Percentiles rank a stretch among this genome's conserved stretches.
Conservation (phyloP, 2,329 filamentous ascomycete species). For the Xylariaceae sp. region DNA sequence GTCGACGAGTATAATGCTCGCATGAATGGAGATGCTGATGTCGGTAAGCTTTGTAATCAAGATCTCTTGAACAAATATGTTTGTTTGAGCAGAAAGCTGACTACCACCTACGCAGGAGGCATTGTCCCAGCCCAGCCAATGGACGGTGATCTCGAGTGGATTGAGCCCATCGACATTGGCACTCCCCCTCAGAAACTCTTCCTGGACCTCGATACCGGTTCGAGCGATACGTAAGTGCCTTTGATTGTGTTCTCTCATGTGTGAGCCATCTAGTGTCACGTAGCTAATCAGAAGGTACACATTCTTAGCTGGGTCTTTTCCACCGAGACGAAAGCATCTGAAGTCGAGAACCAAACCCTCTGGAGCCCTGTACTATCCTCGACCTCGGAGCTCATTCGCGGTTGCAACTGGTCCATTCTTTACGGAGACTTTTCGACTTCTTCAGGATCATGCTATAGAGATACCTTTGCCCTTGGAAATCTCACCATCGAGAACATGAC, state of each 20-base stretch:
- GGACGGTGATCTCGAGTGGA: conserved; percentile 40
- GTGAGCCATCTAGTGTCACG: conserved; percentile 5
- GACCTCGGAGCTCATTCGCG: conserved; percentile 39
- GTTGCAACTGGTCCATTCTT: conserved; percentile 46
- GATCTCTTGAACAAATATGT: too few relatives aligned
- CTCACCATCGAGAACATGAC: conserved; percentile 42
- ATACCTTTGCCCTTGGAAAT: conserved; percentile 45
- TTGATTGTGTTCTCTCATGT: neutral
- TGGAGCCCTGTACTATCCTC: conserved; percentile 45
- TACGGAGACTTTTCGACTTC: conserved; percentile 43
- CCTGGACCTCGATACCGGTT: conserved; percentile 52
- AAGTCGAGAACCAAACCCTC: conserved; percentile 40
- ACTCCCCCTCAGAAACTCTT: conserved; percentile 45
- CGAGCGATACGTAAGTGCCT: conserved; percentile 56
- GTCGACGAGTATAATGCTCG: conserved; percentile 24
- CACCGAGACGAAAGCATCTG: conserved; percentile 41
- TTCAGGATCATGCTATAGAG: conserved; percentile 46
- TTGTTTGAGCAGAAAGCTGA: too few relatives aligned
- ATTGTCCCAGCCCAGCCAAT: conserved; percentile 21
- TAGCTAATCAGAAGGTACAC: conserved; percentile 3
- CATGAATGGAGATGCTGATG: conserved; percentile 12
- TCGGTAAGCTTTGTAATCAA: too few relatives aligned
- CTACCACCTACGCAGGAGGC: conserved; percentile 16
- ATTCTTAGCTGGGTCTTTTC: conserved; percentile 50
- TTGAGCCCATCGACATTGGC: conserved; percentile 43